Conservation (phyloP, 805 yeast species). For the Grigorovia transvaalensis region DNA sequence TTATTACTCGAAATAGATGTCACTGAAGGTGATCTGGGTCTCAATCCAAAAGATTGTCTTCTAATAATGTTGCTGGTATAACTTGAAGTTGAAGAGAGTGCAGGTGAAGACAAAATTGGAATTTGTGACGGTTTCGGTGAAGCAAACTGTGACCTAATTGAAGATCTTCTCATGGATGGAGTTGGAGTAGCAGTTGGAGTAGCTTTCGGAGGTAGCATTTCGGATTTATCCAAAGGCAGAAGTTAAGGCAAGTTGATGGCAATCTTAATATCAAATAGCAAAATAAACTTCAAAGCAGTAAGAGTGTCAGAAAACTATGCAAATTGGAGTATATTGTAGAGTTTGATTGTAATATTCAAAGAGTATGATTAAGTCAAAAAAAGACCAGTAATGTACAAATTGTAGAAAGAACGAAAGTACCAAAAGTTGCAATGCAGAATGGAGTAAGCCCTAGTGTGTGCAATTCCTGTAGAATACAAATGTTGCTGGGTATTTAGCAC, state of each 20-base stretch:
- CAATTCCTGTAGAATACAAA: too few relatives aligned
- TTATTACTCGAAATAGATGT: slow-evolving; percentile 1
- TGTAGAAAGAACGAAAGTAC: too few relatives aligned
- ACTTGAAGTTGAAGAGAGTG: not conserved
- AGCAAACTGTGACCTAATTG: not conserved
- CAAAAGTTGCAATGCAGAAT: too few relatives aligned
- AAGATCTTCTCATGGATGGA: slow-evolving; percentile 3
- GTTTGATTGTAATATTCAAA: too few relatives aligned
- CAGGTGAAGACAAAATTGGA: not conserved
- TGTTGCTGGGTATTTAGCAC: too few relatives aligned
- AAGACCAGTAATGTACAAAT: too few relatives aligned
- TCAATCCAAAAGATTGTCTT: not conserved
- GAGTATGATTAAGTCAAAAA: too few relatives aligned
- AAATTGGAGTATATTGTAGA: not conserved
- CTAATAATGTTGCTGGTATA: not conserved
- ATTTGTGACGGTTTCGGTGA: not conserved
- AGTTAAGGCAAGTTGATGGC: too few relatives aligned
- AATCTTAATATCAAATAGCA: not conserved
- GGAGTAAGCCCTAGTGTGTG: too few relatives aligned
- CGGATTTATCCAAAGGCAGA: not conserved
- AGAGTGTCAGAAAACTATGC: not conserved
- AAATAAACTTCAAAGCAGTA: not conserved
- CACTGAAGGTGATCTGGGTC: not conserved
- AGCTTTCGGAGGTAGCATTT: slow-evolving; percentile 1
- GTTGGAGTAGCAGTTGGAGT: slow-evolving; percentile 4